Evolutionary conservation across 1,284 basidiomycete species (phyloP).

Genomic region (Gymnopus androsaceus): DNA sequence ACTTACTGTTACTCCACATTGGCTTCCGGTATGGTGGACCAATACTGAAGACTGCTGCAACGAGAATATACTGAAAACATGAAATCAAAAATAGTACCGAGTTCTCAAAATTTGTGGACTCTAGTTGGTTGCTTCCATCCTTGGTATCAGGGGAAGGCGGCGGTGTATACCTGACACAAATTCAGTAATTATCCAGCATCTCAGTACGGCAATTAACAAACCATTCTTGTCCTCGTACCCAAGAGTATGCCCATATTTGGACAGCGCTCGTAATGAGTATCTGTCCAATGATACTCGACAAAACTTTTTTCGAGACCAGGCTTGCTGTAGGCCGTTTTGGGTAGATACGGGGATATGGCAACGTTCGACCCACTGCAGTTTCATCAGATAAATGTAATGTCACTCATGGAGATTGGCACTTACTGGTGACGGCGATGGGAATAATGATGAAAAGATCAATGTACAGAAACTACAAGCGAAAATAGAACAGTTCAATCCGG

Average conservation of each 20-base stretch:
- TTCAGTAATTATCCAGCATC: background rate
- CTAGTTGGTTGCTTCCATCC: slow-evolving; percentile 72
- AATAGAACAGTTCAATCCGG: slow-evolving; percentile 1
- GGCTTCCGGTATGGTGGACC: slow-evolving; percentile 95
- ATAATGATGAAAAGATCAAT: slow-evolving; percentile 98
- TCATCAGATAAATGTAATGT: slow-evolving; percentile 15
- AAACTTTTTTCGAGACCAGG: slow-evolving; percentile 93
- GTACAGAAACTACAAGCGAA: slow-evolving; percentile 78
- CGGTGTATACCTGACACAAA: slow-evolving; percentile 58
- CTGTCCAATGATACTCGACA: slow-evolving; percentile 93
- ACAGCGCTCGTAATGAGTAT: slow-evolving; percentile 83
- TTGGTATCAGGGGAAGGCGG: slow-evolving; percentile 56
- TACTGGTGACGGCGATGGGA: slow-evolving; percentile 93
- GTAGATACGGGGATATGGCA: slow-evolving; percentile 85
- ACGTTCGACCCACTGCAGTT: slow-evolving; percentile 87
- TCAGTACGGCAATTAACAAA: slow-evolving; percentile 33
- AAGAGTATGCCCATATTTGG: slow-evolving; percentile 89
- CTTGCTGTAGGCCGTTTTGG: slow-evolving; percentile 95
- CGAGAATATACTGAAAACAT: slow-evolving; percentile 97
- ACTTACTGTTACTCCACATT: slow-evolving; percentile 92
- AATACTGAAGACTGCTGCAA: slow-evolving; percentile 96
- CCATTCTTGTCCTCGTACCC: slow-evolving; percentile 87
- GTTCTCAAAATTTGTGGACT: slow-evolving; percentile 94
- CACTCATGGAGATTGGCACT: slow-evolving; percentile 31
- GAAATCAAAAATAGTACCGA: slow-evolving; percentile 91